Percentiles rank a stretch among this genome's conserved stretches.
Evolutionary conservation across 257 asterid genomes (phyloP).

Genomic region (Solanum verrucosum): DNA sequence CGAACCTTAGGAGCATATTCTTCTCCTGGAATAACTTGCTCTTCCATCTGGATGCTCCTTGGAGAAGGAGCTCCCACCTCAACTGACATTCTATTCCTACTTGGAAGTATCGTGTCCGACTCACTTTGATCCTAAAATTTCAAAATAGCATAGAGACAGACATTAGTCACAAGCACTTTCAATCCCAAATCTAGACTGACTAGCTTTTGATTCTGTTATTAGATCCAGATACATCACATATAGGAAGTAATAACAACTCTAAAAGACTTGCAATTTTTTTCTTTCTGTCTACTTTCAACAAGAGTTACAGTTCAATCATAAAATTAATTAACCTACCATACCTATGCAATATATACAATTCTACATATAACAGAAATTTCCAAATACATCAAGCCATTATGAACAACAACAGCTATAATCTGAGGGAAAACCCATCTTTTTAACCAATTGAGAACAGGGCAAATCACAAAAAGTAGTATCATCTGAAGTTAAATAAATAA

Average conservation of each 20-base stretch:
- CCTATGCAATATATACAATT: neutral
- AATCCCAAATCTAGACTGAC: neutral
- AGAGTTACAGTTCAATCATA: neutral
- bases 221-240: neutral
- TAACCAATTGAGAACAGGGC: neutral
- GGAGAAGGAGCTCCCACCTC: slow-evolving; percentile 19
- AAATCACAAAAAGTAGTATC: neutral
- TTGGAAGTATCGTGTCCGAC: slow-evolving; percentile 10
- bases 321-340: neutral
- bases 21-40: slow-evolving; percentile 27
- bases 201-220: neutral
- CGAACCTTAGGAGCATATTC: slow-evolving; percentile 63
- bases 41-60: slow-evolving; percentile 18
- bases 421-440: neutral
- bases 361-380: neutral
- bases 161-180: neutral
- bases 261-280: neutral
- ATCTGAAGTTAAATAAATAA: neutral
- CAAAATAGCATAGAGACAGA: neutral
- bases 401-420: neutral
- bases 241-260: neutral
- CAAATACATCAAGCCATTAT: neutral
- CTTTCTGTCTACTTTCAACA: neutral
- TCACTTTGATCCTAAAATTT: slow-evolving; percentile 32
- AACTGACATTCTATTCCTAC: slow-evolving; percentile 25